These are phyloP conservation scores for Aspergillus sp. DNA, from an alignment of 2,329 filamentous ascomycete species.

Conservation along the genomic window DNA sequence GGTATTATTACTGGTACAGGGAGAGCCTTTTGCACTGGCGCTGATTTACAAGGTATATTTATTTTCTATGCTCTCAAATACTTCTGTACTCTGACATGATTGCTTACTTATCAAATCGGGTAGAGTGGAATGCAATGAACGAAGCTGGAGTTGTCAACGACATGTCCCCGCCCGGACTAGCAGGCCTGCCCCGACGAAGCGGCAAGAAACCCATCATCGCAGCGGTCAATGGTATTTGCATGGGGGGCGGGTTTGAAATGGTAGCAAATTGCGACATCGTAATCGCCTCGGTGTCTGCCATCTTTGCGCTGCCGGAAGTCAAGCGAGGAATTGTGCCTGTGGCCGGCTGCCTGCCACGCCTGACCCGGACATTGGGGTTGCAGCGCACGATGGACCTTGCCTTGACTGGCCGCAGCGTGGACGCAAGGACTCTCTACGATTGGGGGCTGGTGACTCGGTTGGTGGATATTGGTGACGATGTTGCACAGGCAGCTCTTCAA, in stretches of 20 bases:
- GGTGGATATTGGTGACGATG: conserved; percentile 44
- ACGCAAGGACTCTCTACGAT: conserved; percentile 56
- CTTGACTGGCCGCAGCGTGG: conserved; percentile 64
- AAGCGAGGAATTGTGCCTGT: conserved; percentile 70
- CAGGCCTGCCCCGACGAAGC: conserved; percentile 63
- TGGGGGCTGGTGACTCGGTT: conserved; percentile 74
- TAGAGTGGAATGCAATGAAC: conserved; percentile 58
- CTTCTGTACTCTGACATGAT: neutral
- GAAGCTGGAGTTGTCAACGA: conserved; percentile 32
- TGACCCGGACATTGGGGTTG: conserved; percentile 65
- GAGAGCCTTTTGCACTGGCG: conserved; percentile 68
- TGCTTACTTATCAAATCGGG: neutral
- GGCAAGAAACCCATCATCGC: conserved; percentile 76
- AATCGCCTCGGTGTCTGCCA: conserved; percentile 50
- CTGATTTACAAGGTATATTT: conserved; percentile 59
- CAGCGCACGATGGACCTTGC: conserved; percentile 73
- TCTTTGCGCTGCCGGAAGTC: conserved; percentile 71
- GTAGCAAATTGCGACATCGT: conserved; percentile 72
- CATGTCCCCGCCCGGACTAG: conserved; percentile 58
- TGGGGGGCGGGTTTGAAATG: conserved; percentile 78
- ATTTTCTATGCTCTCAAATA: neutral
- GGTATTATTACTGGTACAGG: conserved; percentile 65
- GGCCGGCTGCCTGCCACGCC: conserved; percentile 68
- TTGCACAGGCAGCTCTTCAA: conserved; percentile 50
- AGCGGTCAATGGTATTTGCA: conserved; percentile 73